phyloP scores from a whole-genome alignment of 495 filamentous ascomycete species.

The Monascus purpureus region DNA sequence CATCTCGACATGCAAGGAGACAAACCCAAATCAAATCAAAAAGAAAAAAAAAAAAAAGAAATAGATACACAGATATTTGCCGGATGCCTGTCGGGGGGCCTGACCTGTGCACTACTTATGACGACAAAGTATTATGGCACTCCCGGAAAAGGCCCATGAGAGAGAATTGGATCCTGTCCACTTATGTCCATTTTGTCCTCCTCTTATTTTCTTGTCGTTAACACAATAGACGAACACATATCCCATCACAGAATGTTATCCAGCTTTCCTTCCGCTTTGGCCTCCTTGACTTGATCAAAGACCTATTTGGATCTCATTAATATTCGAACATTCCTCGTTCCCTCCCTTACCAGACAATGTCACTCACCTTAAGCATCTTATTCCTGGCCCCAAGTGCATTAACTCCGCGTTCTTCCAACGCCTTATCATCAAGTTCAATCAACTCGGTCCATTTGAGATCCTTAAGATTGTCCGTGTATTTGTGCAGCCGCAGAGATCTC shows the following conservation, averaged over 20 bases:
- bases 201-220: not conserved
- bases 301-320: constrained; percentile 37
- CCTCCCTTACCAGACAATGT: not conserved
- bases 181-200: not conserved
- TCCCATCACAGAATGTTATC: constrained; percentile 17
- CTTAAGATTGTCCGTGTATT: constrained; percentile 97
- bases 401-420: constrained; percentile 82
- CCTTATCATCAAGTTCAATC: constrained; percentile 83
- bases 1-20: too few species aligned
- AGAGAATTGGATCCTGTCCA: constrained; percentile 1
- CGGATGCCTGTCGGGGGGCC: too few species aligned
- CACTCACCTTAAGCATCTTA: constrained; percentile 90
- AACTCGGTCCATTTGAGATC: constrained; percentile 94
- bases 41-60: too few species aligned
- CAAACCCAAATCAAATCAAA: too few species aligned
- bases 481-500: constrained; percentile 86
- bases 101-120: too few species aligned
- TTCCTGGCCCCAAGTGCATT: constrained; percentile 88
- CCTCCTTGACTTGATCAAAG: constrained; percentile 88
- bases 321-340: not conserved
- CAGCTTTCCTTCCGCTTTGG: constrained; percentile 56
- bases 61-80: too few species aligned
- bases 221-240: constrained; percentile 6
- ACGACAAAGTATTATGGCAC: too few species aligned
- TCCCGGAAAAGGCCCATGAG: too few species aligned